Evolutionary conservation across 1,284 basidiomycete species (phyloP).

Genomic region (Hypsizygus ulmarius): DNA sequence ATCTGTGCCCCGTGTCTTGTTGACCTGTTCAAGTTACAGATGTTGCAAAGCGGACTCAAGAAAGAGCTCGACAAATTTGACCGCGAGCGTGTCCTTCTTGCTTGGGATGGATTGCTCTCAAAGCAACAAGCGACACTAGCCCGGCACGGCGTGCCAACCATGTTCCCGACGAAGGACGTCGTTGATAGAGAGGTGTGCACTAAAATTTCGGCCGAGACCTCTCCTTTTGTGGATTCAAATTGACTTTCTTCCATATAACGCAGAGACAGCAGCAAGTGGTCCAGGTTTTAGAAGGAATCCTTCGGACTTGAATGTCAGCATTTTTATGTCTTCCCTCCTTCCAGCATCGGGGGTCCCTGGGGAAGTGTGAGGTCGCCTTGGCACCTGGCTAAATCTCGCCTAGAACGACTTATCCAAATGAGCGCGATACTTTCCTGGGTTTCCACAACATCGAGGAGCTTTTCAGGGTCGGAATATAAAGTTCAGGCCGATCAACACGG

Average conservation of each 20-base stretch:
- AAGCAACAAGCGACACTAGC: constrained; percentile 67
- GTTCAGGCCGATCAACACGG: no score
- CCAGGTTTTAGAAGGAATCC: constrained; percentile 38
- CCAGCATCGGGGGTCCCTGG: background rate
- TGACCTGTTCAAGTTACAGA: constrained; percentile 35
- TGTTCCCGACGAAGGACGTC: constrained; percentile 54
- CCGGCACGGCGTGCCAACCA: constrained; percentile 60
- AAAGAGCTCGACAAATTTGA: constrained; percentile 67
- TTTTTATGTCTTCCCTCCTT: background rate
- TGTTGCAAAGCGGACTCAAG: constrained; percentile 58
- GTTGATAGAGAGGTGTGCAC: constrained; percentile 60
- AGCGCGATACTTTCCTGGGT: background rate
- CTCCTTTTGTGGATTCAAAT: background rate
- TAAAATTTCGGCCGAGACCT: background rate
- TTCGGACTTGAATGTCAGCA: constrained; percentile 5
- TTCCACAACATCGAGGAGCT: no score
- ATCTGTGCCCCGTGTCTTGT: background rate
- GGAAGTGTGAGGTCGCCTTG: no score
- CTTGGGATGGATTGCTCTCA: constrained; percentile 70
- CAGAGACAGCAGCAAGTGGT: constrained; percentile 51
- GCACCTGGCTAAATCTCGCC: background rate
- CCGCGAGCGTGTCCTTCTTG: constrained; percentile 55
- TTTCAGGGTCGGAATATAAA: no score
- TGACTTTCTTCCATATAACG: background rate
- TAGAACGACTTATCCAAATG: background rate